Evolutionary conservation across 2,329 filamentous ascomycete genomes (phyloP).

Genomic region (Aspergillus sp.): DNA sequence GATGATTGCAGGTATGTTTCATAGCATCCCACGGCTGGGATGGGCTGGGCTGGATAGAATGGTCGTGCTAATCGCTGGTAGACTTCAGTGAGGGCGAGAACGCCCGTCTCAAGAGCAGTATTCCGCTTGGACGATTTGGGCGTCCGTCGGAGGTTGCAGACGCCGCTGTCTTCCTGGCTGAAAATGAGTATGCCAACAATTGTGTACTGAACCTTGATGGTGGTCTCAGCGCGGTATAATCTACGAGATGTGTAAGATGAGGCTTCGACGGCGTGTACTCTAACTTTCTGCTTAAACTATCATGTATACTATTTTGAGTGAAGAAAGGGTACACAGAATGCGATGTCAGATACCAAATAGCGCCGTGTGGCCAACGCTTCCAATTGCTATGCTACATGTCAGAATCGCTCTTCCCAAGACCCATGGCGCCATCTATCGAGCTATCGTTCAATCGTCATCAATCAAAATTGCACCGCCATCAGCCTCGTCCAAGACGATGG

Average conservation of each 20-base stretch:
- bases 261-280: too few species aligned
- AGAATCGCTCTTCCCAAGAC: background rate
- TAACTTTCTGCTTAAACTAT: too few species aligned
- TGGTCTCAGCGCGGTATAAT: conserved; percentile 67
- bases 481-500: conserved; percentile 48
- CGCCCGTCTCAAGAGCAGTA: conserved; percentile 41
- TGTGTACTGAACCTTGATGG: conserved; percentile 84
- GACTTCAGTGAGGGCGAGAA: conserved; percentile 40
- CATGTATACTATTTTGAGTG: background rate
- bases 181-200: conserved; percentile 81
- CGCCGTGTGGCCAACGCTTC: background rate
- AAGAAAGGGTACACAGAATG: background rate
- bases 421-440: background rate
- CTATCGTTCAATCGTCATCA: conserved; percentile 43
- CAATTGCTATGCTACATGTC: background rate
- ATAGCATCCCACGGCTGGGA: too few species aligned
- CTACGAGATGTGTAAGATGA: background rate
- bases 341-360: background rate
- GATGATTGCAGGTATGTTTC: conserved; percentile 67
- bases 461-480: conserved; percentile 65
- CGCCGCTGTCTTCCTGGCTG: conserved; percentile 72
- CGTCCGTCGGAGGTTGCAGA: conserved; percentile 71
- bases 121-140: conserved; percentile 68
- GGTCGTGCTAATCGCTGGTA: conserved; percentile 14
- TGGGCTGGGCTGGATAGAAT: too few species aligned